Conservation (phyloP, 1,139 yeast genomes). For the Pichia sp. region DNA sequence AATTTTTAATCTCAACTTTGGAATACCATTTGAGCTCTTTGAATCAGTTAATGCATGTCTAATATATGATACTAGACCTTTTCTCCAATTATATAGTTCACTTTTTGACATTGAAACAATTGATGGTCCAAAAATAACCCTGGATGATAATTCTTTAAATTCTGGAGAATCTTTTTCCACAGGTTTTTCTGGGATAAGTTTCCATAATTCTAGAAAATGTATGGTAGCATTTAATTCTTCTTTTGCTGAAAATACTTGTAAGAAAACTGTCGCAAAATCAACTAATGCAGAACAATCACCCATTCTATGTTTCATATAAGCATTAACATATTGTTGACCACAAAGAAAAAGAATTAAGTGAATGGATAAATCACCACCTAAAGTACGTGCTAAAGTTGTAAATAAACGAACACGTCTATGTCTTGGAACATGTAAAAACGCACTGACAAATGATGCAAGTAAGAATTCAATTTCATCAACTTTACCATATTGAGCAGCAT, state of each 20-base stretch:
- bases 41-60: slow-evolving; percentile 41
- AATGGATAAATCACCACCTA: slow-evolving; percentile 63
- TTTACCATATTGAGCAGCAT: slow-evolving; percentile 43
- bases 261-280: slow-evolving; percentile 66
- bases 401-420: slow-evolving; percentile 88
- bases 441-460: slow-evolving; percentile 82
- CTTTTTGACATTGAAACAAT: slow-evolving; percentile 44
- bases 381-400: slow-evolving; percentile 66
- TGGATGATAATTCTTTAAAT: slow-evolving; percentile 34
- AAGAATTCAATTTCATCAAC: slow-evolving; percentile 73
- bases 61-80: slow-evolving; percentile 48
- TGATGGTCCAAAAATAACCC: slow-evolving; percentile 61
- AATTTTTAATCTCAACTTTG: slow-evolving; percentile 52
- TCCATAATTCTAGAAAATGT: slow-evolving; percentile 52
- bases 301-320: slow-evolving; percentile 47
- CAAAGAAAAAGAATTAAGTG: slow-evolving; percentile 70
- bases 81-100: slow-evolving; percentile 46
- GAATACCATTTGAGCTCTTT: slow-evolving; percentile 38
- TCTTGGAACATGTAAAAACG: slow-evolving; percentile 91
- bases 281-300: slow-evolving; percentile 60
- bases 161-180: slow-evolving; percentile 35
- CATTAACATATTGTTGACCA: slow-evolving; percentile 66
- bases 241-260: slow-evolving; percentile 57
- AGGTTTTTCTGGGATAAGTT: slow-evolving; percentile 38
- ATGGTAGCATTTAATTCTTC: slow-evolving; percentile 63